A percentile compares a stretch with the other conserved stretches of the same genome.
Evolutionary conservation across 495 filamentous ascomycete genomes (phyloP).

Genomic region (Amphirosellinia nigrospora): DNA sequence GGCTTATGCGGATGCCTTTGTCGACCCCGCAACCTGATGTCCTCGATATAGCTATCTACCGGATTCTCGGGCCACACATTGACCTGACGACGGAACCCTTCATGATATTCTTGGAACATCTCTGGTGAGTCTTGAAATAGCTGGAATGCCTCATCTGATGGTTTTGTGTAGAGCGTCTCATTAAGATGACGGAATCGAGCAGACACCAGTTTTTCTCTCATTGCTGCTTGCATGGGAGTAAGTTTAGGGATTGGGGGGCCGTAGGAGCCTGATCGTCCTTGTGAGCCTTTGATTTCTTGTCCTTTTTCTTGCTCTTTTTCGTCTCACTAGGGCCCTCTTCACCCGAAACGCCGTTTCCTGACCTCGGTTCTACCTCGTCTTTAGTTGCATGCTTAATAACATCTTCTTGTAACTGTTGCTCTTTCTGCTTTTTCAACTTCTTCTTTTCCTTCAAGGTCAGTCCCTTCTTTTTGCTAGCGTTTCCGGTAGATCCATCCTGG

Average conservation of each 20-base stretch:
- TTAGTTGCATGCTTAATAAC: neutral
- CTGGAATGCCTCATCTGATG: slow-evolving; percentile 75
- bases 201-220: slow-evolving; percentile 90
- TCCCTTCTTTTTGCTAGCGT: slow-evolving; percentile 26
- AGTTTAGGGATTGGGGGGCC: slow-evolving; percentile 58
- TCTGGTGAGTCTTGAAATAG: slow-evolving; percentile 83
- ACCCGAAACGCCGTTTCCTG: slow-evolving; percentile 15
- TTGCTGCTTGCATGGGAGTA: slow-evolving; percentile 89
- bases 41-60: slow-evolving; percentile 77
- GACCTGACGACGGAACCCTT: slow-evolving; percentile 92
- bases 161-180: slow-evolving; percentile 91
- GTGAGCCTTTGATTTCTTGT: slow-evolving; percentile 35
- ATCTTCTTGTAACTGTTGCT: slow-evolving; percentile 29
- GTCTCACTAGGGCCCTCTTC: slow-evolving; percentile 38
- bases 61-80: slow-evolving; percentile 96
- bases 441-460: slow-evolving; percentile 45
- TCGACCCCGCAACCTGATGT: slow-evolving; percentile 65
- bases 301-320: slow-evolving; percentile 40
- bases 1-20: slow-evolving; percentile 37
- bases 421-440: slow-evolving; percentile 51
- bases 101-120: slow-evolving; percentile 93
- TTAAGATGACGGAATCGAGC: slow-evolving; percentile 98
- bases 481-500: slow-evolving; percentile 29
- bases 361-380: slow-evolving; percentile 22
- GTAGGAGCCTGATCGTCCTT: slow-evolving; percentile 30